Conservation (phyloP, 805 yeast genomes). For the Schizosaccharomyces pombe region DNA sequence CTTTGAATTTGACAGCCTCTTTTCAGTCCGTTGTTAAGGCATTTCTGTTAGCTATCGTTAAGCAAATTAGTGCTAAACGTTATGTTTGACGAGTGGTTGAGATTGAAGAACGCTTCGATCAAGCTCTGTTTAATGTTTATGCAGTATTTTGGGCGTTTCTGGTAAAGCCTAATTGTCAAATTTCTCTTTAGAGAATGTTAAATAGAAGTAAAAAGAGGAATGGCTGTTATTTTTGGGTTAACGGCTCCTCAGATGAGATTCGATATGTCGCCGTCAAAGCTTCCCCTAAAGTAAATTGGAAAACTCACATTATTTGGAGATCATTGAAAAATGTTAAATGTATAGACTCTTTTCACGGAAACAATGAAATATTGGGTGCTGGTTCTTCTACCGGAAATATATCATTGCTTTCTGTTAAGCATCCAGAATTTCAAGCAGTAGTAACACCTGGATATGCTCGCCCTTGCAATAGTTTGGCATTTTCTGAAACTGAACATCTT, state of each 20-base stretch:
- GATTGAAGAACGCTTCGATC: no score
- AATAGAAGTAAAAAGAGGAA: neutral
- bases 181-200: neutral
- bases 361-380: neutral
- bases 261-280: neutral
- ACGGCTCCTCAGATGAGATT: neutral
- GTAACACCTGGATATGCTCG: slow-evolving; percentile 25
- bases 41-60: no score
- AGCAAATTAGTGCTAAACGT: no score
- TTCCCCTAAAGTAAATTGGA: neutral
- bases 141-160: neutral
- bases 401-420: neutral
- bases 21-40: no score
- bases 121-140: no score
- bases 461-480: slow-evolving; percentile 52
- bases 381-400: slow-evolving; percentile 1
- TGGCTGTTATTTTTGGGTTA: neutral
- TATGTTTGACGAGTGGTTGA: no score
- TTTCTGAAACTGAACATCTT: slow-evolving; percentile 38
- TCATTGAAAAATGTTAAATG: neutral
- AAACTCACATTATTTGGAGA: neutral
- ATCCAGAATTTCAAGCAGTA: slow-evolving; percentile 5
- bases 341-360: neutral
- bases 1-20: no score
- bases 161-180: neutral